Evolutionary conservation across 768 basidiomycete genomes (phyloP).

Genomic region (Trametes maxima): DNA sequence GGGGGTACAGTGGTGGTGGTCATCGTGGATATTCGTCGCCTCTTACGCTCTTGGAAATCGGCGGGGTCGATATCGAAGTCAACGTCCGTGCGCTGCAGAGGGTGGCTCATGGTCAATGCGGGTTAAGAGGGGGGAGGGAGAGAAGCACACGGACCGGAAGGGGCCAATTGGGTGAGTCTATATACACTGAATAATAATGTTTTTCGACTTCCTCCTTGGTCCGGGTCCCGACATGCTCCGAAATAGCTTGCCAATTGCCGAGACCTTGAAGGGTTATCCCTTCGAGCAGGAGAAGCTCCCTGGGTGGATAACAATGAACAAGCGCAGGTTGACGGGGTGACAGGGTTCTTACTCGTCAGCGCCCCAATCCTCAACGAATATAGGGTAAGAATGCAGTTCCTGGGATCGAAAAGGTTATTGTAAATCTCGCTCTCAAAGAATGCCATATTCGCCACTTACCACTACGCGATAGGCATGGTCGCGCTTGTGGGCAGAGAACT

Average conservation of each 20-base stretch:
- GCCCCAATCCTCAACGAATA: constrained; percentile 95
- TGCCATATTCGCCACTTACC: constrained; percentile 43
- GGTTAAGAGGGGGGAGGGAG: background rate
- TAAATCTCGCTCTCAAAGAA: background rate
- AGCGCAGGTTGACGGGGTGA: background rate
- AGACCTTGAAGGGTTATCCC: constrained; percentile 86
- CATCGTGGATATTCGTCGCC: constrained; percentile 83
- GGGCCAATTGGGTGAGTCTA: constrained; percentile 79
- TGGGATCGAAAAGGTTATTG: constrained; percentile 33
- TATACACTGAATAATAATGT: constrained; percentile 84
- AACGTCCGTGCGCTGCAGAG: constrained; percentile 44
- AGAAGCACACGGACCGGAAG: constrained; percentile 60
- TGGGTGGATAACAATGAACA: constrained; percentile 33
- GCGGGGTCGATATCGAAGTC: constrained; percentile 75
- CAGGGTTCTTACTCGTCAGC: constrained; percentile 81
- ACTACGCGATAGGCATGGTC: constrained; percentile 92
- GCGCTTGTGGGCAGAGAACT: constrained; percentile 82
- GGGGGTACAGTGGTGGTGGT: constrained; percentile 55
- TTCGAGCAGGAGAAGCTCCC: constrained; percentile 87
- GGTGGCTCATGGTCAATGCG: constrained; percentile 17
- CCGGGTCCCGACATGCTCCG: constrained; percentile 91
- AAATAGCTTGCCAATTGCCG: constrained; percentile 96
- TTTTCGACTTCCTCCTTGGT: constrained; percentile 91
- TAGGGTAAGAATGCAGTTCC: constrained; percentile 97
- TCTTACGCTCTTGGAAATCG: constrained; percentile 88